Conservation (phyloP, 768 basidiomycete species). For the Sporobolomyces roseus region DNA sequence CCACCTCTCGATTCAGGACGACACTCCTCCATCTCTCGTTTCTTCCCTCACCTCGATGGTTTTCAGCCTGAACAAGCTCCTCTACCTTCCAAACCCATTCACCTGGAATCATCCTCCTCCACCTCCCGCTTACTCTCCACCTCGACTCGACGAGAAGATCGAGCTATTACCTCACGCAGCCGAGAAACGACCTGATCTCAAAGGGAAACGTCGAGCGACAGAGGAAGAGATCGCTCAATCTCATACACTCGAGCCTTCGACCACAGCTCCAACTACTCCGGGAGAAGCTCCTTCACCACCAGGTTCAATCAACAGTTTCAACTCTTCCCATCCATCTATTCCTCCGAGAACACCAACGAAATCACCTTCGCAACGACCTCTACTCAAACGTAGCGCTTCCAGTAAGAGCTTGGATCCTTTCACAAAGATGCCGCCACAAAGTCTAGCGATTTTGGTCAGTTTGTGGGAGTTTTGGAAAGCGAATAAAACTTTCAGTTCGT, state of each 20-base stretch:
- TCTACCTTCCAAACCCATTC: conserved; percentile 12
- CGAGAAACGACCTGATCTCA: neutral
- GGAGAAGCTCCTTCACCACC: neutral
- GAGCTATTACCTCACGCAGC: too few relatives aligned
- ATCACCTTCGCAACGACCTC: neutral
- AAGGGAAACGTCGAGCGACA: conserved; percentile 9
- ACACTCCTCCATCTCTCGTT: conserved; percentile 35
- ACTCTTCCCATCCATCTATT: neutral
- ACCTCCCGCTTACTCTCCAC: neutral
- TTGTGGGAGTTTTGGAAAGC: too few relatives aligned
- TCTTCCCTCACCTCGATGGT: conserved; percentile 39
- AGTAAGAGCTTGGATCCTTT: conserved; percentile 11
- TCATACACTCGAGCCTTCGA: neutral
- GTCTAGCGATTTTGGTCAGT: conserved; percentile 32
- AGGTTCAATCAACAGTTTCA: neutral
- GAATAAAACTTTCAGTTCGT: too few relatives aligned
- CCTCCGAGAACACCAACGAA: neutral
- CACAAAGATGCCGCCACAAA: conserved; percentile 27
- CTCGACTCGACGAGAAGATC: too few relatives aligned
- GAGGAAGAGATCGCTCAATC: neutral
- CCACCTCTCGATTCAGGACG: conserved; percentile 38
- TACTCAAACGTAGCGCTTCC: neutral
- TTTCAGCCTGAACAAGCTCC: conserved; percentile 21
- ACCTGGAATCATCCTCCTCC: conserved; percentile 12
- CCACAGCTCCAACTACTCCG: neutral